Evolutionary conservation across 352 stramenopile genomes (phyloP).

Genomic region (Stephanocyclus meneghinianus): DNA sequence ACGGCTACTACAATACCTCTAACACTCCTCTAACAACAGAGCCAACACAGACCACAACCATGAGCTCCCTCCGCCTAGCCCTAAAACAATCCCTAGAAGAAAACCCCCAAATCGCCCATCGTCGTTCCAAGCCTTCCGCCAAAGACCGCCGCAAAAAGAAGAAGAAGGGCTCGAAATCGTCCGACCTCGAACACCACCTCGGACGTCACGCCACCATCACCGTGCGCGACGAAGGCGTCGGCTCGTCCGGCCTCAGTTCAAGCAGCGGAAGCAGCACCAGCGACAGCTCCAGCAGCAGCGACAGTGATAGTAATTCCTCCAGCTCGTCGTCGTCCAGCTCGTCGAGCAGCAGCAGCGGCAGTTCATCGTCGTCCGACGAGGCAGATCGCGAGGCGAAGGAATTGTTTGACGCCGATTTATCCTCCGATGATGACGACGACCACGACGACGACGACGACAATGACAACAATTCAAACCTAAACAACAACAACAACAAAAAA

Average conservation of each 20-base stretch:
- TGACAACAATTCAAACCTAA: constrained; percentile 7
- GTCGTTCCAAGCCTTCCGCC: background rate
- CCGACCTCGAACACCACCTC: background rate
- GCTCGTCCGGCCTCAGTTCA: constrained; percentile 26
- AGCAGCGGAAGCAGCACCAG: constrained; percentile 22
- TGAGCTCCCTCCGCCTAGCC: constrained; percentile 78
- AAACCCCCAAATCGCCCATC: constrained; percentile 1
- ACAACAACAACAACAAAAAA: constrained; percentile 34
- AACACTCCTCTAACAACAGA: too few species aligned
- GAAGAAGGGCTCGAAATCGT: background rate
- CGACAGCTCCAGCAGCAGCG: constrained; percentile 1
- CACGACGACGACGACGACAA: background rate
- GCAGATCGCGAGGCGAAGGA: constrained; percentile 43
- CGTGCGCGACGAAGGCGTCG: background rate
- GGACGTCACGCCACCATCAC: background rate
- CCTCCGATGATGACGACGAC: constrained; percentile 12
- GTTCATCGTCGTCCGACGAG: constrained; percentile 1
- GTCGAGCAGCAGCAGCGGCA: background rate
- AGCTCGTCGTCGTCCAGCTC: background rate
- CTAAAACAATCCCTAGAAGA: constrained; percentile 81
- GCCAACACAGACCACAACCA: constrained; percentile 20
- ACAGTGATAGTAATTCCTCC: background rate
- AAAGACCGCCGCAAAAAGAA: constrained; percentile 18
- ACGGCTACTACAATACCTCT: too few species aligned
- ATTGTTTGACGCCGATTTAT: constrained; percentile 48